Conservation (phyloP, 2,329 filamentous ascomycete species). For the Myrmaecium sp. region DNA sequence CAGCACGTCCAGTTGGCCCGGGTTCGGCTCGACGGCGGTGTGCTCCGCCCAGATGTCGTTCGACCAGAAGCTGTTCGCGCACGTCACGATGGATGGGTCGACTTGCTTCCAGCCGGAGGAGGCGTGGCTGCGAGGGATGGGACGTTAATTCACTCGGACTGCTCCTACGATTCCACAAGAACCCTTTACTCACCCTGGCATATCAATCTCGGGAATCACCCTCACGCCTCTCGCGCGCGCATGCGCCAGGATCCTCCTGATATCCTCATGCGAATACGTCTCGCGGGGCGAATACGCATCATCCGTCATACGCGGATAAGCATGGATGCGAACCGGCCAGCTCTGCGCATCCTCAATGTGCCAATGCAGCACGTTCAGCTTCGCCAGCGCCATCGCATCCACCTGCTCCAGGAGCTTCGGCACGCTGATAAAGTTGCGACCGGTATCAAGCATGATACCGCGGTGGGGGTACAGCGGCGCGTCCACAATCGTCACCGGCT, state of each 20-base stretch:
- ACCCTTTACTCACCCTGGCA: no score
- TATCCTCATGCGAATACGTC: slow-evolving; percentile 49
- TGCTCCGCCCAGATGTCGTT: slow-evolving; percentile 38
- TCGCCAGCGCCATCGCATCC: slow-evolving; percentile 60
- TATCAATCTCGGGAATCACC: slow-evolving; percentile 62
- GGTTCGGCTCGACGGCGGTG: slow-evolving; percentile 39
- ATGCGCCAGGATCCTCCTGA: slow-evolving; percentile 52
- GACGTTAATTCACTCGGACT: no score
- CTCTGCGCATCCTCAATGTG: slow-evolving; percentile 73
- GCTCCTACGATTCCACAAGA: no score
- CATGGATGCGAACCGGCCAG: slow-evolving; percentile 67
- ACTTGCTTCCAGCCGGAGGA: slow-evolving; percentile 44
- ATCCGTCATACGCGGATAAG: slow-evolving; percentile 37
- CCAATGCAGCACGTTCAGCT: slow-evolving; percentile 67
- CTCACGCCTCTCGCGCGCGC: slow-evolving; percentile 52
- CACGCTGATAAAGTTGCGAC: slow-evolving; percentile 54
- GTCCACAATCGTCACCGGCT: slow-evolving; percentile 58
- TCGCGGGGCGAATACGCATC: slow-evolving; percentile 51
- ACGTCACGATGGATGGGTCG: slow-evolving; percentile 39
- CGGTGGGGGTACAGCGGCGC: slow-evolving; percentile 58
- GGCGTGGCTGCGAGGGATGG: no score
- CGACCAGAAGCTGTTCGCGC: slow-evolving; percentile 41
- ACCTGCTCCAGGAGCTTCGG: slow-evolving; percentile 56
- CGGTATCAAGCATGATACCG: slow-evolving; percentile 63
- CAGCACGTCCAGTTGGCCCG: slow-evolving; percentile 38